These are phyloP conservation scores for Nepenthes mirabilis DNA, from an alignment of 148 eudicot species.

Conservation along the genomic window DNA sequence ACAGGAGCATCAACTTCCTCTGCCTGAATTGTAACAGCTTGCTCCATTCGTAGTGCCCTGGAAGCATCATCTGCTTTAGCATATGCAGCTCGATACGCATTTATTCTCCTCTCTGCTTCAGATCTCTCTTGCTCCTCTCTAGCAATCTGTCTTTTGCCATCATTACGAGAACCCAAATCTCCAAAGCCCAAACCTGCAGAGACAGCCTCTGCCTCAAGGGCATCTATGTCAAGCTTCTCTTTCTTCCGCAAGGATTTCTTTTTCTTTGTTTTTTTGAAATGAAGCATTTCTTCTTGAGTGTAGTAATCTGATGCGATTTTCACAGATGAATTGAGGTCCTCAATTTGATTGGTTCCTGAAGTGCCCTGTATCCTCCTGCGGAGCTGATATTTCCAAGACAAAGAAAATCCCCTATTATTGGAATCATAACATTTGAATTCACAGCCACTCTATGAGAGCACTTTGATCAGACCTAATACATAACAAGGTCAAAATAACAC, in stretches of 20 bases:
- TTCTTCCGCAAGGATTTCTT: constrained; percentile 89
- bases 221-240: constrained; percentile 81
- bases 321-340: constrained; percentile 52
- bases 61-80: constrained; percentile 92
- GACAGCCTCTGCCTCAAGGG: constrained; percentile 89
- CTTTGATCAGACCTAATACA: background rate
- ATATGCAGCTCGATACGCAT: constrained; percentile 62
- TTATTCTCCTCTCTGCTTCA: constrained; percentile 68
- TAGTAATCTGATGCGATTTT: constrained; percentile 63
- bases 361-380: constrained; percentile 69
- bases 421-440: background rate
- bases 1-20: constrained; percentile 34
- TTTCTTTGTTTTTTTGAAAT: constrained; percentile 93
- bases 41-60: constrained; percentile 53
- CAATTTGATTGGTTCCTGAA: constrained; percentile 31
- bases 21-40: constrained; percentile 17
- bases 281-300: constrained; percentile 79
- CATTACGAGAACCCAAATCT: constrained; percentile 83
- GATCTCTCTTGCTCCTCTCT: constrained; percentile 64
- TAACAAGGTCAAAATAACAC: constrained; percentile 1
- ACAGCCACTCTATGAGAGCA: constrained; percentile 1
- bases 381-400: constrained; percentile 33
- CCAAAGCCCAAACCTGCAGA: constrained; percentile 70
- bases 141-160: constrained; percentile 42
- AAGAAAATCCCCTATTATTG: background rate